phyloP scores from a whole-genome alignment of 345 rosid species.

The Noccaea bulbosa region DNA sequence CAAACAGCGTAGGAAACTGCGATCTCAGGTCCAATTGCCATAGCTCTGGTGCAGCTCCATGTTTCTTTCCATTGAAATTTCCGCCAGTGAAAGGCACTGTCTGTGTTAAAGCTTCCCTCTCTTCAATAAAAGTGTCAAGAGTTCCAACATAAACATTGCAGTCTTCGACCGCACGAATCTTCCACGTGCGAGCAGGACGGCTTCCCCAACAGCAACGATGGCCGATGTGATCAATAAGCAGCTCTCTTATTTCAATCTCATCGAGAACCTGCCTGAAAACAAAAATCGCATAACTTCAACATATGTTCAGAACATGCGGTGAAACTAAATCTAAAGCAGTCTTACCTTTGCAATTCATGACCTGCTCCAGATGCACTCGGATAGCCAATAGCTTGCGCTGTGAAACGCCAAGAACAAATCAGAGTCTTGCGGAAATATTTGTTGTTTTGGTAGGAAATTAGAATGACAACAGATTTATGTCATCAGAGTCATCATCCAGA shows the following conservation, averaged over 20 bases:
- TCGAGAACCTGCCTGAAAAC: slow-evolving; percentile 74
- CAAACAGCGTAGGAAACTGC: slow-evolving; percentile 81
- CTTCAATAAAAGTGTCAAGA: slow-evolving; percentile 87
- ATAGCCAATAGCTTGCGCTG: slow-evolving; percentile 69
- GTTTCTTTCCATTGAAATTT: slow-evolving; percentile 55
- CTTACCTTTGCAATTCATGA: slow-evolving; percentile 58
- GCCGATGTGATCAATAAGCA: slow-evolving; percentile 91
- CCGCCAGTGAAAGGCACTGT: slow-evolving; percentile 68
- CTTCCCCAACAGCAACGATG: slow-evolving; percentile 99
- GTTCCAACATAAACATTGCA: slow-evolving; percentile 96
- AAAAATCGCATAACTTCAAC: slow-evolving; percentile 4
- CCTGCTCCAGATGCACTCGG: slow-evolving; percentile 64
- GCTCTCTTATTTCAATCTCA: slow-evolving; percentile 89
- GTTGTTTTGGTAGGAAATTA: not conserved
- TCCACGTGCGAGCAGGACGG: slow-evolving; percentile 96
- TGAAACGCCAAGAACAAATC: slow-evolving; percentile 28
- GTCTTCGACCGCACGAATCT: slow-evolving; percentile 81
- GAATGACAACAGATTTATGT: not conserved
- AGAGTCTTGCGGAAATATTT: slow-evolving; percentile 5
- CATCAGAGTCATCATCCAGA: not conserved
- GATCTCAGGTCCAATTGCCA: slow-evolving; percentile 85
- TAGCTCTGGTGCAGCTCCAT: slow-evolving; percentile 59
- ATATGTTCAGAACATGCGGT: too few relatives aligned
- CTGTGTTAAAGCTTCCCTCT: slow-evolving; percentile 72
- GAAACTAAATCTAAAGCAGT: too few relatives aligned